These are phyloP conservation scores for Thraustochytrium striatum DNA, from an alignment of 352 stramenopile genomes.

Conservation along the genomic window DNA sequence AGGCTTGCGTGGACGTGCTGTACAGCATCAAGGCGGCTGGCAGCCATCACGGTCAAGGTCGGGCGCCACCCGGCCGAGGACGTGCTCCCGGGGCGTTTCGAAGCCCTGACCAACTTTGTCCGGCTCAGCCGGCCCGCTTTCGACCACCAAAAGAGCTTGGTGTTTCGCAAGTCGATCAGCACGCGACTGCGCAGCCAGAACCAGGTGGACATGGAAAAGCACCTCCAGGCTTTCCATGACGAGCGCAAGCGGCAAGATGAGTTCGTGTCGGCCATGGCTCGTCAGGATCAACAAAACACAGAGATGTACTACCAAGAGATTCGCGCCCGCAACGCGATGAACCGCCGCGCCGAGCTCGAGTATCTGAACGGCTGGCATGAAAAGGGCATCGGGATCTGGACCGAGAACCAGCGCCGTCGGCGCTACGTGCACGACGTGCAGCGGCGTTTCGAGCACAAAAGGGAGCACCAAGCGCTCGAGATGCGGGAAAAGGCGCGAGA, in stretches of 20 bases:
- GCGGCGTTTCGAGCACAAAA: neutral
- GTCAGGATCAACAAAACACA: neutral
- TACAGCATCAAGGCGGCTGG: constrained; percentile 30
- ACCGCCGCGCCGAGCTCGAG: constrained; percentile 40
- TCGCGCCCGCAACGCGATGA: constrained; percentile 19
- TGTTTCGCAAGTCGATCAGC: constrained; percentile 35
- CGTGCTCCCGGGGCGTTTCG: neutral
- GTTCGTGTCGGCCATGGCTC: neutral
- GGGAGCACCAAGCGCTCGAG: neutral
- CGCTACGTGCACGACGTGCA: constrained; percentile 42
- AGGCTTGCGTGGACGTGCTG: constrained; percentile 23
- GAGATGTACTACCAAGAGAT: constrained; percentile 41
- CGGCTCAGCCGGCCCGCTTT: constrained; percentile 3
- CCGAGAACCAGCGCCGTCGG: constrained; percentile 19
- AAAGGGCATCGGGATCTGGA: constrained; percentile 44
- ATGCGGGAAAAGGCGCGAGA: neutral
- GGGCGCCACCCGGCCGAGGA: constrained; percentile 13
- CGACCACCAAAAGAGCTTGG: neutral
- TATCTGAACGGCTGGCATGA: constrained; percentile 46
- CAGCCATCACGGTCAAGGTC: constrained; percentile 18
- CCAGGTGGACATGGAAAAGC: constrained; percentile 27
- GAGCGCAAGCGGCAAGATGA: constrained; percentile 41
- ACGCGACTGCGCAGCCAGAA: constrained; percentile 20
- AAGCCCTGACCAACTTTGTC: constrained; percentile 25
- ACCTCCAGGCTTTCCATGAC: constrained; percentile 36